Evolutionary conservation across 768 basidiomycete genomes (phyloP).

Genomic region (Rhodotorula sphaerocarpa): DNA sequence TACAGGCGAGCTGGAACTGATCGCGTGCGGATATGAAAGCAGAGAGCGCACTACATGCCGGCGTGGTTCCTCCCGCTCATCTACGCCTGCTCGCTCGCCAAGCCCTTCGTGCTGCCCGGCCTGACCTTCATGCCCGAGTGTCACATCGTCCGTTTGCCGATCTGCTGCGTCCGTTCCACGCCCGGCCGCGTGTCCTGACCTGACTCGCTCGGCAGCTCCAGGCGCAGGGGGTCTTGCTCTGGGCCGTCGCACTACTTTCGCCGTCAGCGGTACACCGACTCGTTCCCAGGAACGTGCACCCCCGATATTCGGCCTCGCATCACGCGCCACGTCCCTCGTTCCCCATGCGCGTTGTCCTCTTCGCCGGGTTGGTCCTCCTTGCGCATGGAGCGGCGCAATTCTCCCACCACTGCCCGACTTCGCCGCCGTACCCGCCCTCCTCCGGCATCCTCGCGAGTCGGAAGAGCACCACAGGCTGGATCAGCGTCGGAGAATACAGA

Average conservation of each 20-base stretch:
- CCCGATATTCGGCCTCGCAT: neutral
- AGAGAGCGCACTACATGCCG: conserved; percentile 4
- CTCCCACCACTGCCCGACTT: conserved; percentile 15
- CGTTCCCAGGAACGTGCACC: neutral
- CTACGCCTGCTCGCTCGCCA: neutral
- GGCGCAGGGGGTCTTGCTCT: conserved; percentile 19
- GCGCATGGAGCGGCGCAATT: conserved; percentile 4
- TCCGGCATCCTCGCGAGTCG: conserved; percentile 57
- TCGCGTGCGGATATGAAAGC: too few relatives aligned
- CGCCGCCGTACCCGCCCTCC: neutral
- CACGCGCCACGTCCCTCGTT: neutral
- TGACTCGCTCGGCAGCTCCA: conserved; percentile 9
- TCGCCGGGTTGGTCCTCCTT: conserved; percentile 2
- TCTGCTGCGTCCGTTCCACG: too few relatives aligned
- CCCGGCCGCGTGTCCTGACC: too few relatives aligned
- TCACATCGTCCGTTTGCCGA: conserved; percentile 3
- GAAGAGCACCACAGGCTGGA: conserved; percentile 66
- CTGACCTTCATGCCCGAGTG: neutral
- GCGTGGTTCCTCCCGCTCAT: neutral
- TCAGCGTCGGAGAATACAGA: conserved; percentile 68
- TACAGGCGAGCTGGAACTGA: too few relatives aligned
- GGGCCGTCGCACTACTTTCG: conserved; percentile 8
- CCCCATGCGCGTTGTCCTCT: too few relatives aligned
- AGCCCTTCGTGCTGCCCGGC: neutral
- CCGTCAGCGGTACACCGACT: neutral